Evolutionary conservation across 1,139 yeast species (phyloP).

Genomic region (Candida glucosophila): DNA sequence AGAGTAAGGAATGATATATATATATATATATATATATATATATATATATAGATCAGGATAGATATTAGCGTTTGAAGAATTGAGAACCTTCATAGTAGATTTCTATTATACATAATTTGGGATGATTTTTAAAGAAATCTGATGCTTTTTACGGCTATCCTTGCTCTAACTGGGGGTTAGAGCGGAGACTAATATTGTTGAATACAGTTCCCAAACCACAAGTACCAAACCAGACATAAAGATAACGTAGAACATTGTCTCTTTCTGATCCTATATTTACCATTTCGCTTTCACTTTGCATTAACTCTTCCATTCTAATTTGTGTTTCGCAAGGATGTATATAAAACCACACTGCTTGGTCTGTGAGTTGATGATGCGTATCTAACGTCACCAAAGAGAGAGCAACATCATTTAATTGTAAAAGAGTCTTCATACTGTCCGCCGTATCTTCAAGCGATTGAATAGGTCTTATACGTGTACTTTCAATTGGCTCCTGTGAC

Average conservation of each 20-base stretch:
- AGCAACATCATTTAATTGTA: constrained; percentile 2
- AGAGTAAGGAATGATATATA: no score
- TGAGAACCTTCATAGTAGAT: no score
- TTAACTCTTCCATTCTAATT: constrained; percentile 3
- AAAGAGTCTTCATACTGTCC: background rate
- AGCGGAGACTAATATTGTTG: constrained; percentile 4
- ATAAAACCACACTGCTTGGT: constrained; percentile 16
- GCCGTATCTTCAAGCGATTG: constrained; percentile 1
- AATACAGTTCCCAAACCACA: constrained; percentile 16
- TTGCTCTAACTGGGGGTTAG: constrained; percentile 3
- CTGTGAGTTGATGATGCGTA: constrained; percentile 19
- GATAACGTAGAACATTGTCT: constrained; percentile 10
- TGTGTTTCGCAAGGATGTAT: constrained; percentile 34
- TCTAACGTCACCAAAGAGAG: constrained; percentile 5
- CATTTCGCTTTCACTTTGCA: constrained; percentile 1
- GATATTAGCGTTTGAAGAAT: no score
- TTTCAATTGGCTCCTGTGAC: constrained; percentile 1
- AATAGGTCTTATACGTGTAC: constrained; percentile 1
- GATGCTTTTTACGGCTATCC: no score
- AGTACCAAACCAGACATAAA: constrained; percentile 21
- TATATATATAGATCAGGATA: no score
- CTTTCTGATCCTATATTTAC: constrained; percentile 6
- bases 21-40: no score
- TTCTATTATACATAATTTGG: no score
- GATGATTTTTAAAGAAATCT: no score